Evolutionary conservation across 2,329 filamentous ascomycete genomes (phyloP).

Genomic region (Leptoxyphium fumago): DNA sequence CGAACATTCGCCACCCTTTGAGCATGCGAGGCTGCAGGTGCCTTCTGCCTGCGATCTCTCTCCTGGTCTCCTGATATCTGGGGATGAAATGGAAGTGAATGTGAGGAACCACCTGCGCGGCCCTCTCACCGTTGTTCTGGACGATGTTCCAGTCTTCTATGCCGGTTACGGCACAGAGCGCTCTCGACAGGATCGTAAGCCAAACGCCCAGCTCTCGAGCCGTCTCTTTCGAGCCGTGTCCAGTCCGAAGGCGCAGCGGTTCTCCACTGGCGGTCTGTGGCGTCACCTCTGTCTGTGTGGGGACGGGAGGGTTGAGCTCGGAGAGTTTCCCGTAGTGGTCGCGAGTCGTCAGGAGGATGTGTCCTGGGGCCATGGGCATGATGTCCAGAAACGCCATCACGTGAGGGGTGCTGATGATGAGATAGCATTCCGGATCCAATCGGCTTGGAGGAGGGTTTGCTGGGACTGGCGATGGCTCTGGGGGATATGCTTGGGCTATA

Average conservation of each 20-base stretch:
- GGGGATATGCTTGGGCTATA: slow-evolving; percentile 38
- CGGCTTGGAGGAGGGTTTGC: slow-evolving; percentile 20
- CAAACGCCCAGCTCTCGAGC: slow-evolving; percentile 27
- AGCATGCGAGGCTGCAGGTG: slow-evolving; percentile 23
- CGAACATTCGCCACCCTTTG: slow-evolving; percentile 72
- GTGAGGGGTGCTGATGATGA: slow-evolving; percentile 63
- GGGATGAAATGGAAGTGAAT: slow-evolving; percentile 94
- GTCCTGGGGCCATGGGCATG: slow-evolving; percentile 68
- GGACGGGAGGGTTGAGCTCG: slow-evolving; percentile 35
- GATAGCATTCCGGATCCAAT: slow-evolving; percentile 26
- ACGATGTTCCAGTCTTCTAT: slow-evolving; percentile 88
- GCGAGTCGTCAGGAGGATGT: slow-evolving; percentile 69
- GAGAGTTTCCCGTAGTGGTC: slow-evolving; percentile 64
- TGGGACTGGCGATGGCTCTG: slow-evolving; percentile 12
- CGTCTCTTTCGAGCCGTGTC: slow-evolving; percentile 7
- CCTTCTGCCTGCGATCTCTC: slow-evolving; percentile 38
- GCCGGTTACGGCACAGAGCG: slow-evolving; percentile 53
- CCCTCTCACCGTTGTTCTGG: slow-evolving; percentile 81
- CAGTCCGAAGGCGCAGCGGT: slow-evolving; percentile 1
- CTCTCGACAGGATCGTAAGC: slow-evolving; percentile 58
- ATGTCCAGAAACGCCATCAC: slow-evolving; percentile 89
- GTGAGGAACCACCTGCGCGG: slow-evolving; percentile 84
- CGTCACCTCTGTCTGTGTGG: background rate
- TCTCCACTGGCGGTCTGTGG: slow-evolving; percentile 1
- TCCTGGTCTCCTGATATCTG: slow-evolving; percentile 41